phyloP scores from a whole-genome alignment of 345 rosid species.

The Pelargonium nanum region DNA sequence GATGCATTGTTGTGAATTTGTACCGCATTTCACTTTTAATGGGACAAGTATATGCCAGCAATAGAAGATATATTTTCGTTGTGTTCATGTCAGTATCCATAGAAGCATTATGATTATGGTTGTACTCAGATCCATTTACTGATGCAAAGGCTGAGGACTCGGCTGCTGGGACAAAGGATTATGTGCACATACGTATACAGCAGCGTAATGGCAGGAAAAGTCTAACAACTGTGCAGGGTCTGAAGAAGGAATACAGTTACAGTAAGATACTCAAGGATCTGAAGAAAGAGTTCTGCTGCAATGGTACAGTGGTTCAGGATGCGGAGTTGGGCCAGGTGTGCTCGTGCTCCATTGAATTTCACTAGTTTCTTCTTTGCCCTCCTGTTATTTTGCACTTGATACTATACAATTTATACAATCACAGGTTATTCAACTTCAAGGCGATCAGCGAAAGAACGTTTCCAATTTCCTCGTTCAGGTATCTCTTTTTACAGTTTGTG shows the following conservation, averaged over 20 bases:
- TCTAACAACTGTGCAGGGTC: slow-evolving; percentile 24
- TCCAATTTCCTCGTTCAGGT: slow-evolving; percentile 32
- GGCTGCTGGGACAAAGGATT: slow-evolving; percentile 21
- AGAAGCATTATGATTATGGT: not conserved
- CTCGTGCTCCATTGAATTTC: no score
- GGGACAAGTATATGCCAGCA: no score
- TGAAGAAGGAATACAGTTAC: slow-evolving; percentile 34
- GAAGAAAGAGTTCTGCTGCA: slow-evolving; percentile 36
- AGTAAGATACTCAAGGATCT: slow-evolving; percentile 37
- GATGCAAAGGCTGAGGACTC: slow-evolving; percentile 24
- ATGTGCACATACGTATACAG: slow-evolving; percentile 22
- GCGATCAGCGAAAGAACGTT: slow-evolving; percentile 36
- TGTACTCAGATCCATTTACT: slow-evolving; percentile 6
- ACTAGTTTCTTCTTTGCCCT: not conserved
- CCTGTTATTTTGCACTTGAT: no score
- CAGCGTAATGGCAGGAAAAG: slow-evolving; percentile 29
- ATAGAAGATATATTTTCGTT: no score
- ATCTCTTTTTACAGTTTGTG: no score
- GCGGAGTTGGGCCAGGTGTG: slow-evolving; percentile 31
- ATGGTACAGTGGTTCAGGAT: slow-evolving; percentile 36
- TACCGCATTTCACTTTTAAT: not conserved
- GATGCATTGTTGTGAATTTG: no score
- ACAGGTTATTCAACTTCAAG: slow-evolving; percentile 40
- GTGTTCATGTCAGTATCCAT: no score
- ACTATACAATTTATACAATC: no score